phyloP scores from a whole-genome alignment of 495 filamentous ascomycete genomes.

The Cudoniella acicularis region DNA sequence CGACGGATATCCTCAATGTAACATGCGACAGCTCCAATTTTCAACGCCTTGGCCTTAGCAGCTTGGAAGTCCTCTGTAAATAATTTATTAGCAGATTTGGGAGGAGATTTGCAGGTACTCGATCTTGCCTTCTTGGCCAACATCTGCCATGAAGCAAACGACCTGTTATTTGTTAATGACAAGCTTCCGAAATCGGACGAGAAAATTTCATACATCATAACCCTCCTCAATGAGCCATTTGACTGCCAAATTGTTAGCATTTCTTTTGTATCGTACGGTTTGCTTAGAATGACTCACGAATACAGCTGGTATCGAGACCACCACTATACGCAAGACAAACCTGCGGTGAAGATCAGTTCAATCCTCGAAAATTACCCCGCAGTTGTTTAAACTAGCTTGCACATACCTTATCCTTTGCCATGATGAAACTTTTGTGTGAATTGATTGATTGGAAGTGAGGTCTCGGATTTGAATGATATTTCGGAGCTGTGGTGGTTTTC shows the following conservation, averaged over 20 bases:
- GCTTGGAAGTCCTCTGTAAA: conserved; percentile 59
- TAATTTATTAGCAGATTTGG: conserved; percentile 11
- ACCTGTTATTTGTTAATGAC: conserved; percentile 18
- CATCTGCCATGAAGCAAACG: conserved; percentile 53
- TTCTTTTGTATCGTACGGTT: neutral
- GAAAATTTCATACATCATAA: conserved; percentile 33
- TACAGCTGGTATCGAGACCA: conserved; percentile 66
- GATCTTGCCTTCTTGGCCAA: conserved; percentile 53
- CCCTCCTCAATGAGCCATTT: conserved; percentile 66
- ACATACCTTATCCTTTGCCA: conserved; percentile 38
- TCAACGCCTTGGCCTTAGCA: conserved; percentile 61
- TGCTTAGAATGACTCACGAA: conserved; percentile 26
- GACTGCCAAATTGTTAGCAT: conserved; percentile 30
- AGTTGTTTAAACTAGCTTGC: neutral
- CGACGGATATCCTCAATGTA: conserved; percentile 63
- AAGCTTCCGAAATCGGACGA: neutral
- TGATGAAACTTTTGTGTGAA: conserved; percentile 16
- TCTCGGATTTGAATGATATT: neutral
- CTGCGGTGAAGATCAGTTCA: conserved; percentile 24
- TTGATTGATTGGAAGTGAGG: neutral
- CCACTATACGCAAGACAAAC: conserved; percentile 43
- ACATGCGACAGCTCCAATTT: conserved; percentile 64
- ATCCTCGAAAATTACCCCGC: neutral
- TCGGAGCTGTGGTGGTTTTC: neutral
- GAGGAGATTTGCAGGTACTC: conserved; percentile 3